Base-by-base conservation (phyloP, 495 filamentous ascomycete species). In the Xylaria bambusicola region DNA sequence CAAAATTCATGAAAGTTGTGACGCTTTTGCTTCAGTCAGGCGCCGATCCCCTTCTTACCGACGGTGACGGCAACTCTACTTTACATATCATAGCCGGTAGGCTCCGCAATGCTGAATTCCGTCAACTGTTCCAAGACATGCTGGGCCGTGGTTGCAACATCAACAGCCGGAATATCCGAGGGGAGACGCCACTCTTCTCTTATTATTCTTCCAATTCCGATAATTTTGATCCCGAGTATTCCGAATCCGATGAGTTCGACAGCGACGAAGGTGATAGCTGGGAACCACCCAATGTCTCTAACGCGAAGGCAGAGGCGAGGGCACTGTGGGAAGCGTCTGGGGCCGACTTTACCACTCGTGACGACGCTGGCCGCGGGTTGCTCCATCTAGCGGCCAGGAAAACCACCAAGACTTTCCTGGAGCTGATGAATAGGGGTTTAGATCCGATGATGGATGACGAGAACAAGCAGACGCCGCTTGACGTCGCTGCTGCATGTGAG, bases 171-270 rank as follows among this genome's bases (percentile, higher is more conserved):
- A 70, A 77, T 40, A 38, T 44, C 7, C 36, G 27, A 13, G 70
- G 70, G 13, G 66, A 71, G 46, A 71, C 75, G 10, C 67, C 72
- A 2, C 40, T 75, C 6, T 75, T 74, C 53, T 7, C 36, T 7
- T 38, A 38, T 8, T 38, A 15, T 38, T 38, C 36, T 15, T 15
- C 35, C n/a, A 26, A 12, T 8, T 8, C 8, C 15, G 42, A 46
- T 10, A 21, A 20, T 26, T 10, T 10, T 33, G 29, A 33, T 33
- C 29, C 29, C 10, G 5, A 33, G 29, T 33, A 10, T 10, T 33
- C 29, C 5, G 29, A 33, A 33, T n/a, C n/a, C n/a, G n/a, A n/a
- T n/a, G n/a, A n/a, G n/a, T n/a, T n/a, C n/a, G n/a, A n/a, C n/a
- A n/a, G n/a, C n/a, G n/a, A n/a, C n/a, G n/a, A n/a, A n/a, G n/a